A percentile compares a stretch with the other conserved stretches of the same genome.
These are phyloP conservation scores for Penicillium turbatum DNA, from an alignment of 495 filamentous ascomycete species.

Conservation along the genomic window DNA sequence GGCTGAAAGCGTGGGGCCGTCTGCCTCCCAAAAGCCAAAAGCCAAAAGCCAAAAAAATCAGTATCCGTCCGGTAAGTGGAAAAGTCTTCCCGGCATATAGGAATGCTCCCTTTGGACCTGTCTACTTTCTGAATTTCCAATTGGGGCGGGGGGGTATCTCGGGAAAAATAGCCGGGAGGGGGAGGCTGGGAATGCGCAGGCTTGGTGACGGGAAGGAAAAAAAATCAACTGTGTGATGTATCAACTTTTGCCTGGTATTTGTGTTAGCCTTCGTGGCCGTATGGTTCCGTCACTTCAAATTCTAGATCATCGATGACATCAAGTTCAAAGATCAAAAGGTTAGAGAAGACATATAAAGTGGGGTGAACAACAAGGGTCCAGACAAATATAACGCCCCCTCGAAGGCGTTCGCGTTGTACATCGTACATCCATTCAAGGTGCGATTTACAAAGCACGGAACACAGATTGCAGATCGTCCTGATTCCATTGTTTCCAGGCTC, in stretches of 20 bases:
- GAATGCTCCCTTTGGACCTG: conserved; percentile 1
- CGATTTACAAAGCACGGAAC: neutral
- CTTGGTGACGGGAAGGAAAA: neutral
- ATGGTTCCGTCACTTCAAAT: neutral
- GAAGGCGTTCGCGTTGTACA: neutral
- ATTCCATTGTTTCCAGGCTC: conserved; percentile 9
- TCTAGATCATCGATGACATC: conserved; percentile 1
- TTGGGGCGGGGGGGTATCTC: neutral
- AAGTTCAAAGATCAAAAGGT: neutral
- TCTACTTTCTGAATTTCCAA: neutral
- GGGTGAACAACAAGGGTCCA: conserved; percentile 4
- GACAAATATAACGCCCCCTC: neutral
- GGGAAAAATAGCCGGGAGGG: neutral
- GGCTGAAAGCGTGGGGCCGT: conserved; percentile 5
- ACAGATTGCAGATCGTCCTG: conserved; percentile 15
- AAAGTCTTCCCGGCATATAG: conserved; percentile 9
- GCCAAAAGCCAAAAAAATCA: neutral
- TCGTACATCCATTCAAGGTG: neutral
- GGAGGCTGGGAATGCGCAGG: neutral
- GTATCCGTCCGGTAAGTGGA: neutral
- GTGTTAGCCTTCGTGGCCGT: neutral
- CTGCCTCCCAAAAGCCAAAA: neutral
- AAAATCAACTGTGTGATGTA: conserved; percentile 8
- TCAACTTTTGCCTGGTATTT: conserved; percentile 4
- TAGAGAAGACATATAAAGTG: neutral